Evolutionary conservation across 1,284 basidiomycete species (phyloP).

Genomic region (Ustilago cynodontis): DNA sequence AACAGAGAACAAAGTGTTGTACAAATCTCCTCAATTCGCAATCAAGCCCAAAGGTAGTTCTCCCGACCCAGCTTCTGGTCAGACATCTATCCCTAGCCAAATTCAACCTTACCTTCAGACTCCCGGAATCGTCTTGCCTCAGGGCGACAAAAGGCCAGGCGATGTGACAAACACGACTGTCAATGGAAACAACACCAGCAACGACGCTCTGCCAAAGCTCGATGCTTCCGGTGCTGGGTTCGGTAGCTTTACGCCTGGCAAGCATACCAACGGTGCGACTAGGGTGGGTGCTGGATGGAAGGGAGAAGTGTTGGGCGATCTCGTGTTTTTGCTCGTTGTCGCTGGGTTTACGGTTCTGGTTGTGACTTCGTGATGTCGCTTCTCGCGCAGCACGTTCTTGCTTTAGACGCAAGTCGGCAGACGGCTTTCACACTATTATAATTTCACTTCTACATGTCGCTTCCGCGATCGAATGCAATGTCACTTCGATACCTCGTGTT

Average conservation of each 20-base stretch:
- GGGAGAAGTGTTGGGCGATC: background rate
- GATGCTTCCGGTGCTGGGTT: conserved; percentile 19
- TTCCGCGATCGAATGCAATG: too few species aligned
- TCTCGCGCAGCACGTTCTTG: background rate
- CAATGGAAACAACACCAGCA: background rate
- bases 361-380: conserved; percentile 16
- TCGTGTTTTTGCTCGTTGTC: conserved; percentile 14
- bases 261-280: background rate
- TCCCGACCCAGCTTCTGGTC: conserved; percentile 31
- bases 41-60: conserved; percentile 32
- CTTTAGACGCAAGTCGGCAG: too few species aligned
- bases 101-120: conserved; percentile 27
- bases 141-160: background rate
- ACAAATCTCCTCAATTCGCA: conserved; percentile 23
- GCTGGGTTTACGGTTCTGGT: conserved; percentile 22
- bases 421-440: background rate
- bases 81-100: conserved; percentile 18
- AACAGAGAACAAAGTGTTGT: conserved; percentile 26
- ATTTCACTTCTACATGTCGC: background rate
- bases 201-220: conserved; percentile 19
- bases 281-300: too few species aligned
- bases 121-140: conserved; percentile 25
- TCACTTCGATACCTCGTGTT: too few species aligned
- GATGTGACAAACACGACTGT: conserved; percentile 23
- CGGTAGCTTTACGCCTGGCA: conserved; percentile 7